phyloP scores from a whole-genome alignment of 2,329 filamentous ascomycete species.

The Arthrobotrys iridis region DNA sequence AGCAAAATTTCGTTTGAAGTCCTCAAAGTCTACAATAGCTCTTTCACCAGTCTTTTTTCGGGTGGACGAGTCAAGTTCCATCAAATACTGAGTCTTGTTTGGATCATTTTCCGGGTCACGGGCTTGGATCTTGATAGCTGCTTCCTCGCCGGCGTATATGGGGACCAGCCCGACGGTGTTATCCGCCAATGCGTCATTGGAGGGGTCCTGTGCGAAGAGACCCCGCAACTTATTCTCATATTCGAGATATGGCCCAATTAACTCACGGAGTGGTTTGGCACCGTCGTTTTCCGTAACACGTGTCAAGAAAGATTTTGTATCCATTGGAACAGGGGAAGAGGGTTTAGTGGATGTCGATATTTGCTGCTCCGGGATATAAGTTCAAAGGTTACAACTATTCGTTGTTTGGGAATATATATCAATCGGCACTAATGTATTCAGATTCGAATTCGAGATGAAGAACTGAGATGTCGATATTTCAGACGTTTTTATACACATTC shows the following conservation, averaged over 20 bases:
- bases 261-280: constrained; percentile 66
- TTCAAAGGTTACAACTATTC: too few relatives aligned
- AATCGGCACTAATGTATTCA: too few relatives aligned
- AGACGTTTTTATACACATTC: too few relatives aligned
- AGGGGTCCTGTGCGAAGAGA: constrained; percentile 73
- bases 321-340: neutral
- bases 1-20: constrained; percentile 81
- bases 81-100: constrained; percentile 72
- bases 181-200: constrained; percentile 61
- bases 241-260: constrained; percentile 73
- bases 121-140: constrained; percentile 71
- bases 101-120: constrained; percentile 70
- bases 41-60: constrained; percentile 71
- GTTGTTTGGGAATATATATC: too few relatives aligned
- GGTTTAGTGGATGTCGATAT: too few relatives aligned
- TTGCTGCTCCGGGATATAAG: too few relatives aligned
- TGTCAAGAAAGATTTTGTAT: constrained; percentile 60
- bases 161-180: constrained; percentile 66
- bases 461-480: too few relatives aligned
- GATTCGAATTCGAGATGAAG: too few relatives aligned
- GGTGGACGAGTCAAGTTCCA: constrained; percentile 71
- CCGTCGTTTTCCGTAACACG: constrained; percentile 69
- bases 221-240: constrained; percentile 75
- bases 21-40: constrained; percentile 74
- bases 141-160: constrained; percentile 67